Base-by-base conservation (phyloP, 352 stramenopile species). In the Phytophthora pisi region DNA sequence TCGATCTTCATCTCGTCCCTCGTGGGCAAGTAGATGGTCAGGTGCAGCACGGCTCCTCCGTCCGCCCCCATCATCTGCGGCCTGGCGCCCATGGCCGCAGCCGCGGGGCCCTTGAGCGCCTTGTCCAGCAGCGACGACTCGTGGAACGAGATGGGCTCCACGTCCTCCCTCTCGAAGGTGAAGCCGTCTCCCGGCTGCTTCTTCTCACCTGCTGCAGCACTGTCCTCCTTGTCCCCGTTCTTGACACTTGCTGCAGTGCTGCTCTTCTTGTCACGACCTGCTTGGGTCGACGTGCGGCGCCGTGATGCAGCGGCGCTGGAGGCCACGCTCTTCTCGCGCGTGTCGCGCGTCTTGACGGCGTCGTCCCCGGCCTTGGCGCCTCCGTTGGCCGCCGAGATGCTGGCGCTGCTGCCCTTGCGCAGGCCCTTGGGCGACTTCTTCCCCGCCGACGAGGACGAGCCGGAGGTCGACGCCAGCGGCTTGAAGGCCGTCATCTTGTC, bases 1-100 rank as follows among this genome's bases (percentile, higher is more conserved):
- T 96, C 87, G 60, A 96, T 91, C 70, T 93, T 94, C 82, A 96
- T 94, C 69, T 96, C 87, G 16, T 86, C 72, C 11, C 87, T 80
- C 23, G 88, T 93, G 2, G 89, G 89, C 57, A 96, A 61, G 57
- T 96, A 96, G 55, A 96, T 96, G 0, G 84, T 95, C 36, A 96
- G 66, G 54, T 94, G 82, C 46, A 96, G 67, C 51, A 96, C 85
- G 0, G 86, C 75, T 38, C 86, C 82, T 57, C 81, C 84, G 26
- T 82, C 77, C n/a, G 71, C 78, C 23, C 74, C 74, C 73, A 92
- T 90, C 45, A 77, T 79, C 15, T 76, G 78, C 16, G 82, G 83
- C 28, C 88, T 86, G 0, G 82, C 75, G 1, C 85, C 82, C 42
- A 90, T 66, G 0, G 75, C 69, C 24, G 79, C 70, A 1, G 66